phyloP scores from a whole-genome alignment of 2,329 filamentous ascomycete species.

The Fusarium tuaranense region DNA sequence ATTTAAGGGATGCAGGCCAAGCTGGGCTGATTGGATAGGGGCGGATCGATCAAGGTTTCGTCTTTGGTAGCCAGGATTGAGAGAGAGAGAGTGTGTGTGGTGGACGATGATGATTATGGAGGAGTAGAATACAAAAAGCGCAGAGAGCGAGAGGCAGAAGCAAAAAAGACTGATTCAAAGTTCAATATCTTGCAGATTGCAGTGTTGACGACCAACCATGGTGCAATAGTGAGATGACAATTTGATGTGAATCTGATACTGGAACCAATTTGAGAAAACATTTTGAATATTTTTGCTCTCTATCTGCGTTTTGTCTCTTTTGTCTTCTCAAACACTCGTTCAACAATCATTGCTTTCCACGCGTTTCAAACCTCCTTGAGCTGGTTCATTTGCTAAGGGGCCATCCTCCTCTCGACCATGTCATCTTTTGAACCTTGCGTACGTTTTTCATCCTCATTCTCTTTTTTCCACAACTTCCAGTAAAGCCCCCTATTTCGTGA shows the following conservation, averaged over 20 bases:
- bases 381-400: neutral
- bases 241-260: neutral
- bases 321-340: neutral
- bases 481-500: neutral
- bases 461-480: neutral
- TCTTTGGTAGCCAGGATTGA: neutral
- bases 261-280: neutral
- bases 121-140: slow-evolving; percentile 26
- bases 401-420: neutral
- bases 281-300: neutral
- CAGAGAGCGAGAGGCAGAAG: slow-evolving; percentile 4
- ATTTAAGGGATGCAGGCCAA: neutral
- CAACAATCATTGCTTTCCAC: neutral
- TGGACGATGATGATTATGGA: slow-evolving; percentile 3
- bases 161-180: slow-evolving; percentile 26
- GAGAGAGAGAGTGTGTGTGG: slow-evolving; percentile 2
- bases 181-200: neutral
- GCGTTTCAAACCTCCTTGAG: neutral
- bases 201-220: neutral
- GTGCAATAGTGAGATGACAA: neutral
- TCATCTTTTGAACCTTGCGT: neutral
- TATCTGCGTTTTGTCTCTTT: neutral
- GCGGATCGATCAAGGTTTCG: slow-evolving; percentile 6
- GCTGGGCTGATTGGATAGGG: slow-evolving; percentile 25
- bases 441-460: neutral